Percentiles rank a stretch among this genome's conserved stretches.
Evolutionary conservation across 805 yeast species (phyloP).

Genomic region (Starmerella gropengiesseri): DNA sequence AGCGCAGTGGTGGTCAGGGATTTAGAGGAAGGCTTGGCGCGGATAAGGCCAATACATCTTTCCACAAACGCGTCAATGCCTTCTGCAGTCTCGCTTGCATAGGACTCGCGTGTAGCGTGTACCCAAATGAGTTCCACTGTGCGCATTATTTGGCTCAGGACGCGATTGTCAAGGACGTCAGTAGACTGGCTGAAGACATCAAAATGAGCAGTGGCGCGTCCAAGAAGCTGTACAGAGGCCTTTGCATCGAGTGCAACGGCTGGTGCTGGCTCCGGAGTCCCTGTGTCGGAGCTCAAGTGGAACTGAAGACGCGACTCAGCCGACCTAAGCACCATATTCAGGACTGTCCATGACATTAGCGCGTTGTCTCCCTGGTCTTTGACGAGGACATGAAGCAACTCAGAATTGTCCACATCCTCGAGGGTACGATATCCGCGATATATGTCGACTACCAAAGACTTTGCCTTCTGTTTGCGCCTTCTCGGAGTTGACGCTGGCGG

Average conservation of each 20-base stretch:
- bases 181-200: conserved; percentile 5
- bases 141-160: conserved; percentile 3
- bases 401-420: neutral
- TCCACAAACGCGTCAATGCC: neutral
- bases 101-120: neutral
- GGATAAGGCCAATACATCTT: neutral
- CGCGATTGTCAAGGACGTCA: conserved; percentile 3
- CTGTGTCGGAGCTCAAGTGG: neutral
- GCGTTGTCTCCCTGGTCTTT: conserved; percentile 3
- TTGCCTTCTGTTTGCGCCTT: conserved; percentile 1
- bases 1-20: conserved; percentile 1
- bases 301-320: conserved; percentile 1
- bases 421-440: conserved; percentile 4
- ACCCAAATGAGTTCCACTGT: conserved; percentile 3
- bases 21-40: neutral
- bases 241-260: neutral
- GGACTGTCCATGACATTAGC: conserved; percentile 2
- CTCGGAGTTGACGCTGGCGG: neutral
- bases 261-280: too few relatives aligned
- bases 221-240: neutral
- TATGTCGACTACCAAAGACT: neutral
- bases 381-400: neutral
- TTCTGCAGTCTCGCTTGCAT: neutral
- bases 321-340: neutral
- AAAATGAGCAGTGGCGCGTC: conserved; percentile 1